Evolutionary conservation across 768 basidiomycete species (phyloP).

Genomic region (Mycena rebaudengoi): DNA sequence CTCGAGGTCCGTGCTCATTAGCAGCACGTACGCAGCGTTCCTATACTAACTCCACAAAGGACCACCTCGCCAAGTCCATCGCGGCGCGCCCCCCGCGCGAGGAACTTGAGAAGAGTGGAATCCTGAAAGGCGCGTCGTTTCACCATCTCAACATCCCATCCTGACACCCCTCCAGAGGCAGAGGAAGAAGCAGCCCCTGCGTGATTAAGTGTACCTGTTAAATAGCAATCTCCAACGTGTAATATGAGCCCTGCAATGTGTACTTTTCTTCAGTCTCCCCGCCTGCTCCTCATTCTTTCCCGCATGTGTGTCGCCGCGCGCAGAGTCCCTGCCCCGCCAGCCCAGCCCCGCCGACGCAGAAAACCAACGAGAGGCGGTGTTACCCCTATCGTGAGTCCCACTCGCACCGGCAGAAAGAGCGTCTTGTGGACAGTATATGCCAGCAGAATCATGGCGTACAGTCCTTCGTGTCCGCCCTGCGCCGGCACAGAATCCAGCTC

Average conservation of each 20-base stretch:
- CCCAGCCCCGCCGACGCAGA: constrained; percentile 86
- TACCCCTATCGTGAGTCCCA: constrained; percentile 87
- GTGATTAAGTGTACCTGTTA: constrained; percentile 14
- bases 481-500: constrained; percentile 58
- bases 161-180: constrained; percentile 2
- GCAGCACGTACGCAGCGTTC: neutral
- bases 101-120: constrained; percentile 72
- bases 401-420: constrained; percentile 84
- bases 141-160: neutral
- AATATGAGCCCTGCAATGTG: constrained; percentile 7
- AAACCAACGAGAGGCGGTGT: constrained; percentile 90
- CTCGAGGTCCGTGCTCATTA: constrained; percentile 56
- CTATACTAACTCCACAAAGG: constrained; percentile 41
- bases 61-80: constrained; percentile 70
- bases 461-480: constrained; percentile 66
- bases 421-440: constrained; percentile 98
- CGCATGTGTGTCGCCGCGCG: constrained; percentile 67
- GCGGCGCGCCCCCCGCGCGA: constrained; percentile 65
- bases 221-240: constrained; percentile 16
- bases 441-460: constrained; percentile 92
- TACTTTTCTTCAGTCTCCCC: constrained; percentile 27
- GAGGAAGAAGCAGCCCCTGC: constrained; percentile 24
- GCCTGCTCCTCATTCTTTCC: constrained; percentile 50
- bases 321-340: constrained; percentile 71
- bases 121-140: constrained; percentile 49